A percentile compares a stretch with the other conserved stretches of the same genome.
These are phyloP conservation scores for Entophlyctis luteolus DNA, from an alignment of 192 early-diverging fungal genomes.

Conservation along the genomic window DNA sequence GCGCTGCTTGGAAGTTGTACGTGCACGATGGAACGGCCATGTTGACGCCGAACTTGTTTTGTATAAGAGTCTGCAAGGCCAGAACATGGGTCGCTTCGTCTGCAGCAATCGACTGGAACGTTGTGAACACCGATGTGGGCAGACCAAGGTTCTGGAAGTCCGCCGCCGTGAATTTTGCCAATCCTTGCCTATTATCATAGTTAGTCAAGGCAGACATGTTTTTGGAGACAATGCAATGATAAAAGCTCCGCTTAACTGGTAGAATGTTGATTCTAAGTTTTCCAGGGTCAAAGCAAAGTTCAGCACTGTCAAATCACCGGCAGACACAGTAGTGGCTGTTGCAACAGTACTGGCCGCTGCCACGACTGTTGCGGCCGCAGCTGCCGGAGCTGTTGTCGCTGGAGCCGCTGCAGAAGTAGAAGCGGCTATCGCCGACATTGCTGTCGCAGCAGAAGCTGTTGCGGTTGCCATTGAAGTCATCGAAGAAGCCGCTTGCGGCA, in stretches of 20 bases:
- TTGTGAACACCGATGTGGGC: conserved; percentile 16
- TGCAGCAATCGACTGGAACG: conserved; percentile 26
- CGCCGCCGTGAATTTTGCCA: conserved; percentile 22
- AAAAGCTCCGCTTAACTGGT: conserved; percentile 18
- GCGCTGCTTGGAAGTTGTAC: conserved; percentile 37
- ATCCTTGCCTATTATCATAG: conserved; percentile 25
- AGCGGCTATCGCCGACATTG: no score
- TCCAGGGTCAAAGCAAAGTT: conserved; percentile 46
- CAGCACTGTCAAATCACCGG: conserved; percentile 36
- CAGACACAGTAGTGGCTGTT: neutral
- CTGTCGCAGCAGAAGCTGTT: no score
- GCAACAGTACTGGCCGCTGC: no score
- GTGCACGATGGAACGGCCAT: conserved; percentile 32
- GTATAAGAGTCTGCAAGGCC: conserved; percentile 23
- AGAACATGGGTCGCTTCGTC: conserved; percentile 42
- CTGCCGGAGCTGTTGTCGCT: no score
- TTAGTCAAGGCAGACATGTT: conserved; percentile 1
- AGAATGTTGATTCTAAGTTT: conserved; percentile 37
- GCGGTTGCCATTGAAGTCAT: no score
- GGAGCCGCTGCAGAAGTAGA: no score
- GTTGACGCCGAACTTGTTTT: conserved; percentile 30
- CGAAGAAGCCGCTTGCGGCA: no score
- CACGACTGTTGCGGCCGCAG: no score
- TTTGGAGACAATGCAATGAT: neutral
- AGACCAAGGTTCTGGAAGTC: conserved; percentile 34